Evolutionary conservation across 2,329 filamentous ascomycete genomes (phyloP), one percentile per base, ranked within the genome.

Genomic region (Blastomyces emzantsi): DNA sequence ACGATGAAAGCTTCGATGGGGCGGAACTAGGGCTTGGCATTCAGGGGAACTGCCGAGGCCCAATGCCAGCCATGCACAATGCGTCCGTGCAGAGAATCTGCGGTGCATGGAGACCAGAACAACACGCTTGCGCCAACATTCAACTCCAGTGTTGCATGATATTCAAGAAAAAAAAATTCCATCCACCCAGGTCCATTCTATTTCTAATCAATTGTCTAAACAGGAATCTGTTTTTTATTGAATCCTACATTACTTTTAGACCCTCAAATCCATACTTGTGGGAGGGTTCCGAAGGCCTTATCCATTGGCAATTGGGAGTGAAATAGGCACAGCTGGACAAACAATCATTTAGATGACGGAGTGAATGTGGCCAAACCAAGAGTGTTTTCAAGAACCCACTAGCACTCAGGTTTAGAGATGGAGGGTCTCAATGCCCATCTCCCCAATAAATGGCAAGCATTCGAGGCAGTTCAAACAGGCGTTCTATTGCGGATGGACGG

Each of bases 11-110:
- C 17, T 47, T 57, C 25, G 58, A 59, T 45, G 39, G 17, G 8
- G 58, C 49, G 41, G 58, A 25, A 47, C 28, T 17, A 25, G 28
- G 58, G 36, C 58, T 60, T 60, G 58, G 58, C 58, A 15, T 49
- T 60, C 58, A 49, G 28, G 58, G 41, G 8, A 25, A 39, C 9
- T 22, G 33, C 33, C 19, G 28, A 39, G 54, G 30, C 22, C 17
- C 52, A 39, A 52, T 15, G n/a, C 9, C n/a, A 11, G 3, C 30
- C 30, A 33, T 33, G 30, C 6, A 30, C 28, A 30, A n/a, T n/a
- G n/a, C n/a, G n/a, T n/a, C n/a, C 28, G 28, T 4, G 2, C 2
- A 30, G 28, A 30, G 28, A 41, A 41, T 13, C 39, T 41, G 39
- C 6, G 8, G 39, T 9, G 36, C 7, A 39, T 1, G 28, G 28